Base-by-base conservation (phyloP, 176 grass and related monocot genomes). In the Aegilops tauschii region DNA sequence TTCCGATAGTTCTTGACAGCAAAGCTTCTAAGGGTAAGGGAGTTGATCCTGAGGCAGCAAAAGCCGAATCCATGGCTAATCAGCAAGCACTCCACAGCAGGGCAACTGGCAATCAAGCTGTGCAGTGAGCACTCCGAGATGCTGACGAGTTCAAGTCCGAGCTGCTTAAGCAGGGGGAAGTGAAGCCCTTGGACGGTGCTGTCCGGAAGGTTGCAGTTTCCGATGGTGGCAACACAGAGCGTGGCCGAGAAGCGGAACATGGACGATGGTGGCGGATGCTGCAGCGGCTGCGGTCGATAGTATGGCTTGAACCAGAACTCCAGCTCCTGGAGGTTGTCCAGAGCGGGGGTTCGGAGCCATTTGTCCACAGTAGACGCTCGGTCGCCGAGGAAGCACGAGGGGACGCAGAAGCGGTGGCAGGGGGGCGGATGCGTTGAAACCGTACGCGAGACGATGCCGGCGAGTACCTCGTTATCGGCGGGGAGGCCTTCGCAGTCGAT, bases 181-280 rank as follows among this genome's bases (percentile, higher is more conserved):
- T 42, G 69, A 25, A 78, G 49, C 8, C 49, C 30, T 59, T 78
- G 49, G 29, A 59, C 16, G 20, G 21, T 42, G 35, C 9, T 13
- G 21, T 69, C 66, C 16, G 66, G 31, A 36, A 69, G 17, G 44
- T 30, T 45, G 44, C 27, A 52, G 2, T 52, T 52, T 28, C 44
- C 73, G 14, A 73, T 47, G 70, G 70, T 73, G 70, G 37, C 37
- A 45, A 73, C n/a, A 25, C 39, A 21, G 10, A 73, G 73, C 7
- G 23, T 76, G 42, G 44, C 13, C 23, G 13, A 52, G 73, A 76
- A 76, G 34, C 76, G 90, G 61, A 90, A 90, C 64, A 73, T 86
- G 29, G 73, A 61, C 20, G 85, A 54, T 13, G 70, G 77, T 4
- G 88, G 92, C 58, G 85, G 73, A 7, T 20, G 66, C 66, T 69